Evolutionary conservation across 2,329 filamentous ascomycete genomes (phyloP).

Genomic region (Conoideocrella luteorostrata): DNA sequence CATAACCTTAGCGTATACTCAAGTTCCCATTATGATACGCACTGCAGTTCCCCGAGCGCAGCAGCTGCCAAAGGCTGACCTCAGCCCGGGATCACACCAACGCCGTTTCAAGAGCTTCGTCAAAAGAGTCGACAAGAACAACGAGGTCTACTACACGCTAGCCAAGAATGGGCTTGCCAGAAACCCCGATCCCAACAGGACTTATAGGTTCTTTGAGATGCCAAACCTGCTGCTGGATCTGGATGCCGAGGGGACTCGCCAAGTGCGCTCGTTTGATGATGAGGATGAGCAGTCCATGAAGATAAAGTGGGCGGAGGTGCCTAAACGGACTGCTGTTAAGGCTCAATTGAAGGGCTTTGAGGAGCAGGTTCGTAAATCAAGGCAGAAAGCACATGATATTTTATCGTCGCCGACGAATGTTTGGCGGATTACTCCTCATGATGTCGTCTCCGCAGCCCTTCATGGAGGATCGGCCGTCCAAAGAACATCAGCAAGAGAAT

Average conservation of each 20-base stretch:
- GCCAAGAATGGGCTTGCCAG: conserved; percentile 11
- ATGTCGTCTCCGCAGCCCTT: conserved; percentile 34
- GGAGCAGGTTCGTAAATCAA: conserved; percentile 18
- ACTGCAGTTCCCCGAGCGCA: conserved; percentile 9
- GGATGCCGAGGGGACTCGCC: conserved; percentile 38
- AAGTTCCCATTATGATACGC: conserved; percentile 18
- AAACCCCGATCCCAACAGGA: conserved; percentile 9
- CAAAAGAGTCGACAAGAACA: conserved; percentile 14
- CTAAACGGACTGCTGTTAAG: conserved; percentile 16
- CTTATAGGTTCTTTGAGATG: conserved; percentile 31
- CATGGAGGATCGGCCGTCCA: neutral
- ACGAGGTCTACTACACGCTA: conserved; percentile 21
- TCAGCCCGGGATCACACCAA: conserved; percentile 4
- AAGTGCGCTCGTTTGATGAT: conserved; percentile 35
- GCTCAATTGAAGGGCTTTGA: conserved; percentile 25
- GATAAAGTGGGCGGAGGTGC: conserved; percentile 22
- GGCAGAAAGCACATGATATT: conserved; percentile 19
- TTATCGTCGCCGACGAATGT: conserved; percentile 18
- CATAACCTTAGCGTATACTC: too few species aligned
- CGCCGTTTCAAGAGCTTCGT: conserved; percentile 19
- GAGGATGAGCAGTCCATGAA: conserved; percentile 27
- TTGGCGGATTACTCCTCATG: conserved; percentile 36
- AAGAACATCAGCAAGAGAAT: neutral
- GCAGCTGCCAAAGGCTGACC: conserved; percentile 8
- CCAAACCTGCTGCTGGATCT: conserved; percentile 43